A percentile compares a stretch with the other conserved stretches of the same genome.
These are phyloP conservation scores for Tetrahymena thermophila DNA, from an alignment of 73 alveolate species.

Conservation along the genomic window DNA sequence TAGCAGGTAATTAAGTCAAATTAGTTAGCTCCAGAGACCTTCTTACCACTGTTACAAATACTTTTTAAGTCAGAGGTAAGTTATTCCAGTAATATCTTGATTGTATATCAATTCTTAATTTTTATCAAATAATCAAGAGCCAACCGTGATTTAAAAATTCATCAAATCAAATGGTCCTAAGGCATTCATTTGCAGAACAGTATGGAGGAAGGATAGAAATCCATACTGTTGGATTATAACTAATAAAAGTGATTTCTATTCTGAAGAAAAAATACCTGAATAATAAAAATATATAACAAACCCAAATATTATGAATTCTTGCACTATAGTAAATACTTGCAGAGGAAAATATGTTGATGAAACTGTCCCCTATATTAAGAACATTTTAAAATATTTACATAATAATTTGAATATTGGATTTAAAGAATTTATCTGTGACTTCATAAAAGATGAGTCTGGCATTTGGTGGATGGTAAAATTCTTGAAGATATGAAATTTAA, in stretches of 20 bases:
- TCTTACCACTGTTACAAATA: background rate
- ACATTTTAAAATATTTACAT: constrained; percentile 75
- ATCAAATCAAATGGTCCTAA: constrained; percentile 93
- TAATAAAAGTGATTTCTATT: constrained; percentile 54
- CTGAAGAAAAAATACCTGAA: constrained; percentile 60
- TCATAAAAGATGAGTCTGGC: constrained; percentile 56
- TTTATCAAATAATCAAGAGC: background rate
- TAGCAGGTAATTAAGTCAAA: constrained; percentile 25
- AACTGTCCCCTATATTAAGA: constrained; percentile 70
- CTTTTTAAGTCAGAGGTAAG: background rate
- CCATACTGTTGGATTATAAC: constrained; percentile 75
- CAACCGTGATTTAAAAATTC: constrained; percentile 76
- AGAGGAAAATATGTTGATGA: constrained; percentile 90
- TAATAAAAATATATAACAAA: constrained; percentile 73
- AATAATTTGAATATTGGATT: constrained; percentile 60
- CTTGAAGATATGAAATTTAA: no score
- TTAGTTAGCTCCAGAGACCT: constrained; percentile 41
- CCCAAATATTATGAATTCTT: constrained; percentile 60
- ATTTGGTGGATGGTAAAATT: constrained; percentile 64
- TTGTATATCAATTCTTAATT: background rate
- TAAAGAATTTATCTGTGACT: constrained; percentile 29
- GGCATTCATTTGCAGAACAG: constrained; percentile 83
- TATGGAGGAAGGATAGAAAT: constrained; percentile 78
- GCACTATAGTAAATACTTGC: constrained; percentile 80
- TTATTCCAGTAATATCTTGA: background rate